Percentiles rank a stretch among this genome's conserved stretches.
phyloP scores from a whole-genome alignment of 2,329 filamentous ascomycete genomes.

The Dactylonectria estremocensis region DNA sequence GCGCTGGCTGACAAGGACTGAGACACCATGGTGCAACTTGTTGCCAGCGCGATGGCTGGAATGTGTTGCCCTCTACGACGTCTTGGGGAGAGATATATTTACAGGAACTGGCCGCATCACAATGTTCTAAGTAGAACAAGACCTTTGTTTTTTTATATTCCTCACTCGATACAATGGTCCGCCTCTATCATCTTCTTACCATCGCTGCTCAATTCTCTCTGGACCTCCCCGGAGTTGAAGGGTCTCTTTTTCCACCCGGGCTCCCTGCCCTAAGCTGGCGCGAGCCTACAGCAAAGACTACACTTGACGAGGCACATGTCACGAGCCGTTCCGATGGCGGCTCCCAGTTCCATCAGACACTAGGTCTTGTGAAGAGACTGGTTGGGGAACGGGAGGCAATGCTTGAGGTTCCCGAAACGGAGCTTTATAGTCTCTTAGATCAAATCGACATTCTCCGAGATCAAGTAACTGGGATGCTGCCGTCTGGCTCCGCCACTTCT shows the following conservation, averaged over 20 bases:
- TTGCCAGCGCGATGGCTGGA: conserved; percentile 47
- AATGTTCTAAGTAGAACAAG: conserved; percentile 8
- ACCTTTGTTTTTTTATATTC: conserved; percentile 14
- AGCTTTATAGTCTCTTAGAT: conserved; percentile 47
- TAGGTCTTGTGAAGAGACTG: conserved; percentile 40
- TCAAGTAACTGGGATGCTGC: conserved; percentile 48
- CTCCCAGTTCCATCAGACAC: conserved; percentile 32
- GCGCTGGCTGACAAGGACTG: conserved; percentile 34
- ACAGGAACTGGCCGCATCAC: conserved; percentile 11
- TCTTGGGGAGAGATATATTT: conserved; percentile 40
- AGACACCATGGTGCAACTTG: conserved; percentile 41
- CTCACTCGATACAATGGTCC: conserved; percentile 42
- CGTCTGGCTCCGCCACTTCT: conserved; percentile 23
- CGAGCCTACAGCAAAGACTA: conserved; percentile 27
- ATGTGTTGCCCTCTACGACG: conserved; percentile 54
- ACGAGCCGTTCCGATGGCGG: conserved; percentile 27
- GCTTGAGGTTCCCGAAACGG: conserved; percentile 45
- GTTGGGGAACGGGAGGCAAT: conserved; percentile 45
- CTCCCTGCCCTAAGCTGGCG: conserved; percentile 27
- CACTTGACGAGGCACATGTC: conserved; percentile 29
- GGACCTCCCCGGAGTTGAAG: conserved; percentile 25
- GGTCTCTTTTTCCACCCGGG: conserved; percentile 30
- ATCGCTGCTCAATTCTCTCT: conserved; percentile 34
- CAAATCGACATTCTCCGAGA: conserved; percentile 49
- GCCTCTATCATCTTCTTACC: conserved; percentile 39